phyloP scores from a whole-genome alignment of 108 stramenopile species.

The Skeletonema grethae region DNA sequence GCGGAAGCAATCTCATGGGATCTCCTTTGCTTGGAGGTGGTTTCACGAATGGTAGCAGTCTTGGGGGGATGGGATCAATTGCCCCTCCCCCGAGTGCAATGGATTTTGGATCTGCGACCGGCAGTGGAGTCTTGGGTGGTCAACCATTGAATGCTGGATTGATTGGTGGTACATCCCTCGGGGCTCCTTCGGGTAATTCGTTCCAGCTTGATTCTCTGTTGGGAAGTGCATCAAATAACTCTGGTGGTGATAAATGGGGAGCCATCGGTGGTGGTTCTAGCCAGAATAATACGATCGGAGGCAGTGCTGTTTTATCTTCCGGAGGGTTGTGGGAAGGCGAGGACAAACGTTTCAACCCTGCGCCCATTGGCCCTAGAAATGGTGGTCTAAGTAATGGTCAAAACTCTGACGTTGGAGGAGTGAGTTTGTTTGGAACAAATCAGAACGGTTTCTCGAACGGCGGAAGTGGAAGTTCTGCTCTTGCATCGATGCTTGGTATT shows the following conservation, averaged over 20 bases:
- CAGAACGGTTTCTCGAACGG: slow-evolving; percentile 18
- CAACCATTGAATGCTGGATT: slow-evolving; percentile 39
- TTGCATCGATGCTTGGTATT: slow-evolving; percentile 87
- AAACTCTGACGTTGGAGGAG: slow-evolving; percentile 39
- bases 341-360: slow-evolving; percentile 15
- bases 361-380: slow-evolving; percentile 44
- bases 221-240: slow-evolving; percentile 9
- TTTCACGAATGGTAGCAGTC: slow-evolving; percentile 18
- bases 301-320: slow-evolving; percentile 17
- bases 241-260: slow-evolving; percentile 43
- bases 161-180: slow-evolving; percentile 45
- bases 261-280: slow-evolving; percentile 50
- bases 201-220: slow-evolving; percentile 32
- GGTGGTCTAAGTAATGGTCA: slow-evolving; percentile 9
- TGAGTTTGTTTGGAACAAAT: slow-evolving; percentile 42
- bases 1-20: slow-evolving; percentile 33
- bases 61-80: slow-evolving; percentile 49
- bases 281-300: slow-evolving; percentile 42
- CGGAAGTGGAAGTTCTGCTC: slow-evolving; percentile 68
- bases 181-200: slow-evolving; percentile 21
- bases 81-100: slow-evolving; percentile 21
- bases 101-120: slow-evolving; percentile 48
- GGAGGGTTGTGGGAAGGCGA: slow-evolving; percentile 38
- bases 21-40: slow-evolving; percentile 30
- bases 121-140: slow-evolving; percentile 43